Conservation (phyloP, 108 stramenopile genomes). For the Hondaea fermentalgiana region DNA sequence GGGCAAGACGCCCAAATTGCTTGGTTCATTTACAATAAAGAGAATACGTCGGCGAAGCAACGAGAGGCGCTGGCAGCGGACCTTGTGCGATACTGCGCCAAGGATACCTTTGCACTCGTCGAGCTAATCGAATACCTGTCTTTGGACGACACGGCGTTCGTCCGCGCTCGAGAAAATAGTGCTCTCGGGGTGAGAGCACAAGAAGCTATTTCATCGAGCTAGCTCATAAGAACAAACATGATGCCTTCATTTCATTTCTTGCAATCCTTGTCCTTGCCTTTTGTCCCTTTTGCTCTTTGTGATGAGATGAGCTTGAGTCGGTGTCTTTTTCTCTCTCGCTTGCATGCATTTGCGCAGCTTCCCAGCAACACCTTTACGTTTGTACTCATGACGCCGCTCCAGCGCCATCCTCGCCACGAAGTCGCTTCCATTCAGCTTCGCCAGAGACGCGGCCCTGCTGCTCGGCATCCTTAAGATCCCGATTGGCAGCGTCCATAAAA, state of each 20-base stretch:
- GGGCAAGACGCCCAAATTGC: not conserved
- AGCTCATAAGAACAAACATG: too few relatives aligned
- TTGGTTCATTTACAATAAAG: not conserved
- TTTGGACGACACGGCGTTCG: not conserved
- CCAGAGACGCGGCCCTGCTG: conserved; percentile 14
- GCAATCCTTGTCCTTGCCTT: too few relatives aligned
- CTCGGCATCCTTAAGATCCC: not conserved
- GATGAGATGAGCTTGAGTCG: too few relatives aligned
- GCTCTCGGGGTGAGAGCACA: too few relatives aligned
- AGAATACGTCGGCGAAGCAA: not conserved
- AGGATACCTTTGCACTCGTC: not conserved
- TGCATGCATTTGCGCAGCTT: too few relatives aligned
- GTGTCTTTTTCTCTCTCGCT: too few relatives aligned
- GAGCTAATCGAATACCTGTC: not conserved
- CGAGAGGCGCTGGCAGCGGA: not conserved
- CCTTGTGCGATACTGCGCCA: not conserved
- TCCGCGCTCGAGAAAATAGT: not conserved
- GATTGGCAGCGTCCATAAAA: not conserved
- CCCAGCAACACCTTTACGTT: too few relatives aligned
- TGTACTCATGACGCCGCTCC: too few relatives aligned
- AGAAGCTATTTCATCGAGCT: too few relatives aligned
- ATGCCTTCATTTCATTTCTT: too few relatives aligned
- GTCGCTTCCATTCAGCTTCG: conserved; percentile 15
- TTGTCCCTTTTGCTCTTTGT: too few relatives aligned
- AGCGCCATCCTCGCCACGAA: conserved; percentile 16